These are phyloP conservation scores for Trichoderma asperellum DNA, from an alignment of 2,329 filamentous ascomycete genomes.

Conservation along the genomic window DNA sequence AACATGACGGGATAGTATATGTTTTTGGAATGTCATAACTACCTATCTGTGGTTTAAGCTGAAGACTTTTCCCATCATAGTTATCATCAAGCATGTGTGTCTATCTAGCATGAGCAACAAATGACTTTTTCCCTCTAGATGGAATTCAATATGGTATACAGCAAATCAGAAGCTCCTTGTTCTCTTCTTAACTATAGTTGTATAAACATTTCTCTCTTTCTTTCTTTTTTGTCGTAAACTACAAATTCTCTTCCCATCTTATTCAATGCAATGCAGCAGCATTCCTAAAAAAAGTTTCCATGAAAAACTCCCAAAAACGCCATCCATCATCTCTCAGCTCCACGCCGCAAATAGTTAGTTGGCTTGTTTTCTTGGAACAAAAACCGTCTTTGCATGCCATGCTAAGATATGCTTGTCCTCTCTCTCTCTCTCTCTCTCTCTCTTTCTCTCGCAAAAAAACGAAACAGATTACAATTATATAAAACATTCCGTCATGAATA, in stretches of 20 bases:
- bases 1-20: too few relatives aligned
- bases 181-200: neutral
- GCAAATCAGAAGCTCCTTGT: neutral
- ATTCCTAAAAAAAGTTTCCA: neutral
- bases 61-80: too few relatives aligned
- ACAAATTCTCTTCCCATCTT: neutral
- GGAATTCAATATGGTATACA: neutral
- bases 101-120: too few relatives aligned
- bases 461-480: neutral
- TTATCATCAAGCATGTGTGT: too few relatives aligned
- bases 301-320: neutral
- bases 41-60: too few relatives aligned
- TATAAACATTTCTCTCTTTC: neutral
- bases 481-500: slow-evolving; percentile 9
- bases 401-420: neutral
- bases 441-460: neutral
- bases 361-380: neutral
- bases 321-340: neutral
- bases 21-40: too few relatives aligned
- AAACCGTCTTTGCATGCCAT: neutral
- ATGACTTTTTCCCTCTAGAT: too few relatives aligned
- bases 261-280: neutral
- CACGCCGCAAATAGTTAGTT: neutral
- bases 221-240: neutral
- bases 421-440: neutral